These are phyloP conservation scores for Hypomontagnella monticulosa DNA, from an alignment of 495 filamentous ascomycete genomes.

Conservation along the genomic window DNA sequence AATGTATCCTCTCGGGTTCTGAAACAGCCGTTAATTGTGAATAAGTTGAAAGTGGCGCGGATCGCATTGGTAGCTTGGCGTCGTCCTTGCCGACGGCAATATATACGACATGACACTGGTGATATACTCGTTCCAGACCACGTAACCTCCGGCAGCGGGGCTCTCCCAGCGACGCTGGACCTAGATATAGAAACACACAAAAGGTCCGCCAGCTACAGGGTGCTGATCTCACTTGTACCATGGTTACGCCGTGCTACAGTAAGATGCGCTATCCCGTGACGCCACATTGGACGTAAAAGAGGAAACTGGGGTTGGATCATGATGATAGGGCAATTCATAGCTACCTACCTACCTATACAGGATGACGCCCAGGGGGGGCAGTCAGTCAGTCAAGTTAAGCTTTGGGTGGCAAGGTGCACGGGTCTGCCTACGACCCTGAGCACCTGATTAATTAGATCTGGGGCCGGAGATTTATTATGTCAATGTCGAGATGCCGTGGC, in stretches of 20 bases:
- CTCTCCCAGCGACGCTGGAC: background rate
- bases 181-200: conserved; percentile 20
- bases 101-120: background rate
- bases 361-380: conserved; percentile 4
- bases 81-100: background rate
- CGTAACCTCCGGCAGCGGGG: background rate
- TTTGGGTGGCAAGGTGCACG: conserved; percentile 34
- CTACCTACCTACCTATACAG: background rate
- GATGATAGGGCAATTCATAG: background rate
- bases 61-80: background rate
- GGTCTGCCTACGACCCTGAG: conserved; percentile 23
- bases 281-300: background rate
- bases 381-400: conserved; percentile 20
- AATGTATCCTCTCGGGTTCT: background rate
- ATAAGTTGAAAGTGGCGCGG: conserved; percentile 15
- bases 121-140: background rate
- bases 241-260: conserved; percentile 4
- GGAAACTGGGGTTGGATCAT: background rate
- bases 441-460: conserved; percentile 16
- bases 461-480: conserved; percentile 24
- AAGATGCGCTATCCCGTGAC: conserved; percentile 13
- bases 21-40: conserved; percentile 2
- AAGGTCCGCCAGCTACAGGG: background rate
- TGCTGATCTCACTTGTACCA: background rate
- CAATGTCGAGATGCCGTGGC: background rate